These are phyloP conservation scores for Neurospora sp. DNA, from an alignment of 495 filamentous ascomycete genomes.

Conservation along the genomic window DNA sequence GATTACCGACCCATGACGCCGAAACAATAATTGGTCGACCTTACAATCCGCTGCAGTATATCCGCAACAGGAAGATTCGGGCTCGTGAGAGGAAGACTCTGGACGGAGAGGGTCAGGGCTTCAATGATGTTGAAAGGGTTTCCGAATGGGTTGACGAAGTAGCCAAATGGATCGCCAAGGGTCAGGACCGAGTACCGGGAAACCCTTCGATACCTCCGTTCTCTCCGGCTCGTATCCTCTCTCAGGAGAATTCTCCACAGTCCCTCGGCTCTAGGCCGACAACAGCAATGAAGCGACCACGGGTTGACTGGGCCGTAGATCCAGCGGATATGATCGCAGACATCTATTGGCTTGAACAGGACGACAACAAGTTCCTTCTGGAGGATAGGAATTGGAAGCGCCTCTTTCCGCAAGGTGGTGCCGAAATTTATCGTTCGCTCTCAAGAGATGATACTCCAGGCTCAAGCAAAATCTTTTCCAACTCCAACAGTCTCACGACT, in stretches of 20 bases:
- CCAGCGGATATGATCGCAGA: slow-evolving; percentile 79
- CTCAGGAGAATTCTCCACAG: slow-evolving; percentile 22
- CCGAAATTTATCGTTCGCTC: slow-evolving; percentile 14
- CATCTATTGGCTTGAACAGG: slow-evolving; percentile 73
- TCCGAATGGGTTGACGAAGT: slow-evolving; percentile 66
- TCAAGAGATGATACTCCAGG: slow-evolving; percentile 12
- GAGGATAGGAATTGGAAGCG: slow-evolving; percentile 62
- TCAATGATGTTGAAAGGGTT: slow-evolving; percentile 59
- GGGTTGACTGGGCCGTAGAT: slow-evolving; percentile 69
- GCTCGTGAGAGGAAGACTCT: slow-evolving; percentile 61
- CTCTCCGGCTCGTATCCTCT: slow-evolving; percentile 27
- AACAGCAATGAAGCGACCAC: slow-evolving; percentile 40
- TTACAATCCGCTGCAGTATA: slow-evolving; percentile 82
- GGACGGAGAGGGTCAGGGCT: slow-evolving; percentile 63
- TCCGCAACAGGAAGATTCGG: slow-evolving; percentile 74
- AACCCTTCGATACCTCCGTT: slow-evolving; percentile 50
- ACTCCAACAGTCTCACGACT: slow-evolving; percentile 1
- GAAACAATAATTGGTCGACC: slow-evolving; percentile 39
- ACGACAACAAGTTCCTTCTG: slow-evolving; percentile 60
- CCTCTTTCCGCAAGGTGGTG: slow-evolving; percentile 45
- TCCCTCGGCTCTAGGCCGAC: slow-evolving; percentile 20
- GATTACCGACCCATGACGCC: slow-evolving; percentile 5
- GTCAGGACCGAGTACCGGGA: slow-evolving; percentile 26
- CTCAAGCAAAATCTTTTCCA: slow-evolving; percentile 16
- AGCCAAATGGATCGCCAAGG: slow-evolving; percentile 37